phyloP scores from a whole-genome alignment of 2,329 filamentous ascomycete genomes.

The Alternaria rosae region DNA sequence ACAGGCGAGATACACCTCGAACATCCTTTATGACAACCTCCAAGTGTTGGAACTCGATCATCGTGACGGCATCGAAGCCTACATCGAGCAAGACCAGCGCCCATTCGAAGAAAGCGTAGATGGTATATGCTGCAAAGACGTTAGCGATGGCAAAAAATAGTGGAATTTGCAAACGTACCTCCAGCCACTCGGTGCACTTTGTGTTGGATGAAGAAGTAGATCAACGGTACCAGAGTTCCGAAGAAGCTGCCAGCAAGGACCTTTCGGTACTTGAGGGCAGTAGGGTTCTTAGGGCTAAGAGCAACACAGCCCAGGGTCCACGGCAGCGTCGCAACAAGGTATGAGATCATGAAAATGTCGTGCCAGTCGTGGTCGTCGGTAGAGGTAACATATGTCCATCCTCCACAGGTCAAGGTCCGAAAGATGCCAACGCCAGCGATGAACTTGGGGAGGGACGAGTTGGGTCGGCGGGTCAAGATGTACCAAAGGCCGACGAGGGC shows the following conservation, averaged over 20 bases:
- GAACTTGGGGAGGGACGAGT: constrained; percentile 79
- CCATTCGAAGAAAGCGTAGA: constrained; percentile 98
- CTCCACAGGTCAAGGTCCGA: constrained; percentile 90
- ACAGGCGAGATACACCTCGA: constrained; percentile 94
- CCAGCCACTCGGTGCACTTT: constrained; percentile 94
- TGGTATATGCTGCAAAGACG: constrained; percentile 79
- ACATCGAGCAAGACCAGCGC: constrained; percentile 93
- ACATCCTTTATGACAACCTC: constrained; percentile 89
- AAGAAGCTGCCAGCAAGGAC: constrained; percentile 85
- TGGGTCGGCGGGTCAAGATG: constrained; percentile 79
- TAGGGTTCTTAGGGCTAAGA: constrained; percentile 83
- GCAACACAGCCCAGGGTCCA: constrained; percentile 94
- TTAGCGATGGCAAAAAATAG: constrained; percentile 28
- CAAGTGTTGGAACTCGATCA: constrained; percentile 87
- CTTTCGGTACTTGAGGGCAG: constrained; percentile 88
- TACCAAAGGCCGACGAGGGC: constrained; percentile 92
- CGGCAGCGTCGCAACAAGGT: constrained; percentile 89
- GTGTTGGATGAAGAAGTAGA: constrained; percentile 99
- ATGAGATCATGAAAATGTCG: constrained; percentile 99
- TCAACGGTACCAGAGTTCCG: constrained; percentile 83
- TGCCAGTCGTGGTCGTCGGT: constrained; percentile 99
- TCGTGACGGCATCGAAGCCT: constrained; percentile 93
- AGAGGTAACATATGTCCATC: constrained; percentile 98
- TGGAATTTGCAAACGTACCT: constrained; percentile 66
- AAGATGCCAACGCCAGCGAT: constrained; percentile 82